A percentile compares a stretch with the other conserved stretches of the same genome.
Evolutionary conservation across 345 rosid species (phyloP).

Genomic region (Nephelium lappaceum): DNA sequence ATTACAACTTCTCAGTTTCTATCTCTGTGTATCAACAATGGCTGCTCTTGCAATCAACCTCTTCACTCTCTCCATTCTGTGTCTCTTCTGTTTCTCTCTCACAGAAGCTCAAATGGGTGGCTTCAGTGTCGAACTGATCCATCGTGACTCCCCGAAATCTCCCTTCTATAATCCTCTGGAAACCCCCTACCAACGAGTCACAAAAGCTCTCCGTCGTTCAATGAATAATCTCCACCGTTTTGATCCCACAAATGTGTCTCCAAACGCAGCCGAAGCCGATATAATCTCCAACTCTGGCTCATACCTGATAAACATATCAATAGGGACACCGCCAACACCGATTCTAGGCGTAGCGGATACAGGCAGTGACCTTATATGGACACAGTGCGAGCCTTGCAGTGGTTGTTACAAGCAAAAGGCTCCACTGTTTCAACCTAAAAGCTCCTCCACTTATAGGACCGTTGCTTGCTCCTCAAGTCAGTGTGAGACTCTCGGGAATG

Average conservation of each 20-base stretch:
- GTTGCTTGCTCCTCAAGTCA: slow-evolving; percentile 34
- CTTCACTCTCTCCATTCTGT: background rate
- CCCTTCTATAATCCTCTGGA: slow-evolving; percentile 26
- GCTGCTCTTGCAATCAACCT: background rate
- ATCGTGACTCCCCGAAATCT: slow-evolving; percentile 35
- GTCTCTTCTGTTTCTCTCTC: background rate
- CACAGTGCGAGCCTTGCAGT: slow-evolving; percentile 37
- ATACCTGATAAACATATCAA: slow-evolving; percentile 27
- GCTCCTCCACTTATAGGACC: slow-evolving; percentile 43
- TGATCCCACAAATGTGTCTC: background rate
- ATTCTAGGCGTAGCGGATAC: slow-evolving; percentile 25
- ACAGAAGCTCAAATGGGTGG: slow-evolving; percentile 17
- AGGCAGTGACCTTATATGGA: slow-evolving; percentile 39
- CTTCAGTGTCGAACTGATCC: slow-evolving; percentile 33
- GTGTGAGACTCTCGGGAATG: slow-evolving; percentile 15
- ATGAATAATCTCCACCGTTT: slow-evolving; percentile 9
- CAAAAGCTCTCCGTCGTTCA: slow-evolving; percentile 27
- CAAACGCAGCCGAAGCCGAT: background rate
- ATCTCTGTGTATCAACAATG: background rate
- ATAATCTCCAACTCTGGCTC: background rate
- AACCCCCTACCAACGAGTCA: slow-evolving; percentile 11
- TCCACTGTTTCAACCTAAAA: slow-evolving; percentile 41
- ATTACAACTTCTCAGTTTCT: background rate
- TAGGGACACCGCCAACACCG: slow-evolving; percentile 30
- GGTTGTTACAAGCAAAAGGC: slow-evolving; percentile 35